A percentile compares a stretch with the other conserved stretches of the same genome.
Conservation (phyloP, 345 rosid genomes). For the Hibiscus trionum region DNA sequence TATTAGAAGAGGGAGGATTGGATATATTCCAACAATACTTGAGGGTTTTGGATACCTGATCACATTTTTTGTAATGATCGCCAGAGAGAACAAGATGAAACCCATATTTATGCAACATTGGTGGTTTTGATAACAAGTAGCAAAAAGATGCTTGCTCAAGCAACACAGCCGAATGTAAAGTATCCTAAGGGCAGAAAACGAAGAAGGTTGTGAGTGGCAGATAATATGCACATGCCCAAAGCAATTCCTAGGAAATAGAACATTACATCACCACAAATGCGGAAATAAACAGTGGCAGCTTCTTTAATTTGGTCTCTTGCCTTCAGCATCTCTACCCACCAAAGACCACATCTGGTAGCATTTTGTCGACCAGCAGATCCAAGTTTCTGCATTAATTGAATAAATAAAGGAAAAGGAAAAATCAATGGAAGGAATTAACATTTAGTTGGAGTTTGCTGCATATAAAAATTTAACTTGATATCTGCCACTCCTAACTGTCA, state of each 20-base stretch:
- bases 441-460: neutral
- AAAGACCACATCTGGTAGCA: conserved; percentile 93
- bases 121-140: conserved; percentile 76
- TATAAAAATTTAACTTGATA: neutral
- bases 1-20: conserved; percentile 20
- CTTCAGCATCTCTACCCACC: conserved; percentile 98
- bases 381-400: conserved; percentile 47
- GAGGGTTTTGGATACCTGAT: conserved; percentile 59
- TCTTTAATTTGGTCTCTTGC: conserved; percentile 77
- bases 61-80: conserved; percentile 82
- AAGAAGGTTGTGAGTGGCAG: conserved; percentile 16
- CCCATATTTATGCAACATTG: conserved; percentile 93
- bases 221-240: conserved; percentile 2
- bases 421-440: neutral
- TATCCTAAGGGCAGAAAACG: conserved; percentile 45
- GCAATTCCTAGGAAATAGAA: conserved; percentile 7
- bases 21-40: neutral
- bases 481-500: neutral
- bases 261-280: conserved; percentile 89
- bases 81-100: conserved; percentile 98
- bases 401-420: neutral
- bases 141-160: conserved; percentile 99
- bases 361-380: conserved; percentile 69
- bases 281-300: conserved; percentile 90
- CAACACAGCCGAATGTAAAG: conserved; percentile 94